Evolutionary conservation across 495 filamentous ascomycete species (phyloP), one percentile per base, ranked within the genome.

Genomic region (Cercophora samala): DNA sequence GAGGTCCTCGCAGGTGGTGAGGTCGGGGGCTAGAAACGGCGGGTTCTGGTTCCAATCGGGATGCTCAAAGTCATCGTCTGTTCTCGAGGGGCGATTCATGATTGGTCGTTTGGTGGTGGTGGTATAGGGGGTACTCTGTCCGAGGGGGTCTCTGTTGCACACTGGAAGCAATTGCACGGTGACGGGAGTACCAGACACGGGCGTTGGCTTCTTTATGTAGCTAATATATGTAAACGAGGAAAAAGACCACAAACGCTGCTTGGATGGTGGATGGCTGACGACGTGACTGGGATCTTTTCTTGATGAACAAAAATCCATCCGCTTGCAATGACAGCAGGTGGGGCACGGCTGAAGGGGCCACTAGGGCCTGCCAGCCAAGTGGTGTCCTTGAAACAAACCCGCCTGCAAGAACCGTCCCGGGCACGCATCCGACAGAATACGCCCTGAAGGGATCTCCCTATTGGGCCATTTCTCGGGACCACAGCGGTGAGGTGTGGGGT

Each of bases 41-140:
- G 87, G 84, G 64, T 79, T 88, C 71, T 89, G 87, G 72, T 88
- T 90, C 81, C 83, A 87, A 59, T 74, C 79, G 17, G 81, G 84
- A 63, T 85, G 79, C 9, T 80, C 76, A 24, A 82, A 73, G 18
- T 81, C 82, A 61, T 89, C 85, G 62, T 89, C 87, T n/a, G 79
- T 87, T 64, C 86, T 77, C 17, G 87, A 89, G 26, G 86, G 87
- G 74, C 86, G 86, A 70, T 89, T 90, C 87, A 89, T 90, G 70
- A 63, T 65, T 66, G 58, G 64, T 46, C 37, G 6, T 46, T 46
- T 46, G 37, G 21, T 9, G n/a, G 54, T 21, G 54, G 1, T 21
- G 21, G 21, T 54, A 46, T 46, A 11, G n/a, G 22, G 0, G 22
- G 26, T n/a, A n/a, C 18, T 60, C 17, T 60, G 21, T 17, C 11